A percentile compares a stretch with the other conserved stretches of the same genome.
Evolutionary conservation across 1,284 basidiomycete species (phyloP).

Genomic region (Sanghuangporus sanghuang): DNA sequence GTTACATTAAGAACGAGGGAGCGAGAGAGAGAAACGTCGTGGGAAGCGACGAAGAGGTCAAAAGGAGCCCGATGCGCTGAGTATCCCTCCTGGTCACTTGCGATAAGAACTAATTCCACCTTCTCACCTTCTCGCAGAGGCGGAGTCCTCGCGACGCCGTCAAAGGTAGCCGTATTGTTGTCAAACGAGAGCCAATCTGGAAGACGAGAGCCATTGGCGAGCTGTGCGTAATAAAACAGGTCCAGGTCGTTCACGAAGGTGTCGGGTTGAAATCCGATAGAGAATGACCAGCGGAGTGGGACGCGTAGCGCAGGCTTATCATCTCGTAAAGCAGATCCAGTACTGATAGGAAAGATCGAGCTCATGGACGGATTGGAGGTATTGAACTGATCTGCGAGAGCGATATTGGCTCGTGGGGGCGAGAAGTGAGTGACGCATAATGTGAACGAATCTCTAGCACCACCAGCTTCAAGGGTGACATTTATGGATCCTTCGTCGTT

Average conservation of each 20-base stretch:
- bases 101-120: slow-evolving; percentile 53
- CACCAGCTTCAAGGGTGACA: slow-evolving; percentile 53
- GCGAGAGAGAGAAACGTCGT: slow-evolving; percentile 43
- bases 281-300: slow-evolving; percentile 86
- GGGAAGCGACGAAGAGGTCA: slow-evolving; percentile 51
- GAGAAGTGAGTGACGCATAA: slow-evolving; percentile 58
- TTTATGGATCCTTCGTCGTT: slow-evolving; percentile 51
- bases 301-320: slow-evolving; percentile 65
- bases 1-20: slow-evolving; percentile 51
- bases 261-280: slow-evolving; percentile 73
- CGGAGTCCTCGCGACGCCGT: slow-evolving; percentile 60
- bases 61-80: slow-evolving; percentile 48
- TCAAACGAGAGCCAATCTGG: slow-evolving; percentile 79
- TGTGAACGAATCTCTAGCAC: slow-evolving; percentile 42
- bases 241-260: slow-evolving; percentile 45
- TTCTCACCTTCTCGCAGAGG: slow-evolving; percentile 19
- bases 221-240: slow-evolving; percentile 65
- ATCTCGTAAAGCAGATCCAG: slow-evolving; percentile 46
- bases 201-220: slow-evolving; percentile 61
- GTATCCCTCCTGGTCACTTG: slow-evolving; percentile 64
- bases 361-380: slow-evolving; percentile 55
- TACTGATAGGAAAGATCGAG: slow-evolving; percentile 57
- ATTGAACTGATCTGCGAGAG: slow-evolving; percentile 60
- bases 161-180: slow-evolving; percentile 63
- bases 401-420: slow-evolving; percentile 47